Evolutionary conservation across 306 rosid genomes (phyloP), one percentile per base, ranked within the genome.

Genomic region (Potentilla sterilis): DNA sequence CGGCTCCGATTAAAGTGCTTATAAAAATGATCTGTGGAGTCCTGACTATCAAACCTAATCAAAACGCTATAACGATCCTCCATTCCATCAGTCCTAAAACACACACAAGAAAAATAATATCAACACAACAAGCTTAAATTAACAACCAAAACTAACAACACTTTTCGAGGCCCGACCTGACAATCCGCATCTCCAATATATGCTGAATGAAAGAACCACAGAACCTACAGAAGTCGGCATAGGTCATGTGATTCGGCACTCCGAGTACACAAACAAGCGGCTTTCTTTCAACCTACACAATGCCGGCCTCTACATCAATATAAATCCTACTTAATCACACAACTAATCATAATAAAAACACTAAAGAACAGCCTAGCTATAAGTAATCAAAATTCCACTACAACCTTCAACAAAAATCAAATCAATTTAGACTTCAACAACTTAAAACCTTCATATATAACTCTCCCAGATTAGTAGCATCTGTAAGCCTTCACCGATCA

Each of bases 181-280:
- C 98, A 80, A 90, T 92, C 63, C 98, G 88, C 98, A 94, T 90
- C 80, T 91, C 98, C 63, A 86, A 83, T 75, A 94, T 87, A 61
- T 94, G 91, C 44, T 83, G 93, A 81, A 94, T 83, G 84, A 94
- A 28, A 0, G 96, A 91, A 41, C 93, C 97, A 19, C 89, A 88
- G 81, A 94, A 94, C 66, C 90, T 95, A 80, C 97, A 94, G 79
- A 94, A 94, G 85, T 94, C 98, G 0, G 97, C 98, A 72, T 92
- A 92, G 0, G 96, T 94, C 98, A 94, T 92, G 86, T 94, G 93
- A 85, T 94, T 92, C 0, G 98, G 98, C 21, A 94, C 98, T 69
- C 95, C 96, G 42, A 92, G 86, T 49, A 94, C 97, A 28, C 96
- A 92, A 6, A 88, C 88, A 35, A 92, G 88, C 18, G 93, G 92